A percentile compares a stretch with the other conserved stretches of the same genome.
Conservation (phyloP, 129 eudicot genomes). For the Sambucus nigra region DNA sequence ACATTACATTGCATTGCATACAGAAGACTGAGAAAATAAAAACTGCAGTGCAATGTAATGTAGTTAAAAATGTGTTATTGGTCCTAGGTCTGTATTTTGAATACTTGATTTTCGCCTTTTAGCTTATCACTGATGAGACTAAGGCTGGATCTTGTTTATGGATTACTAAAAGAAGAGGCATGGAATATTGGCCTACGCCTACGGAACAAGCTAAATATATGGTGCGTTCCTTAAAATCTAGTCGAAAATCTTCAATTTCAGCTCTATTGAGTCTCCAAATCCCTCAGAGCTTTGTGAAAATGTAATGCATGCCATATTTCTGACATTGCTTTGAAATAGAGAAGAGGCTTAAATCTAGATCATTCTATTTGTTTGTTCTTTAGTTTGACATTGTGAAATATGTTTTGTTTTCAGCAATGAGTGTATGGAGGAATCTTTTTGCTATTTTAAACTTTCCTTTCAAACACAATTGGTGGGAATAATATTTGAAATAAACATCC, state of each 20-base stretch:
- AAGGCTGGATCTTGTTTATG: conserved; percentile 89
- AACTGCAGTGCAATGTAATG: no score
- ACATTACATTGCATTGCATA: no score
- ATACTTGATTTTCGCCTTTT: conserved; percentile 34
- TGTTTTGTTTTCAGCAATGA: no score
- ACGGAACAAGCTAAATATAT: conserved; percentile 75
- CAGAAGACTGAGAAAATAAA: no score
- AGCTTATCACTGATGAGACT: conserved; percentile 77
- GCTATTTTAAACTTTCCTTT: no score
- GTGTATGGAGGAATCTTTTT: no score
- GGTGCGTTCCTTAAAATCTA: conserved; percentile 29
- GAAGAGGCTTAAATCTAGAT: neutral
- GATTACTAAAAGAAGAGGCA: conserved; percentile 74
- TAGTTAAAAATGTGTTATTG: no score
- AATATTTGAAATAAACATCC: no score
- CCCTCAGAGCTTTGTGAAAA: conserved; percentile 67
- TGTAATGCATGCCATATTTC: conserved; percentile 24
- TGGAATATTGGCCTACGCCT: conserved; percentile 96
- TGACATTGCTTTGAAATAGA: neutral
- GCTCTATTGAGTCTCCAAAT: conserved; percentile 34
- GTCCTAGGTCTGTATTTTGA: neutral
- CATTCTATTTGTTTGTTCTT: no score
- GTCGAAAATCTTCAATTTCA: conserved; percentile 28
- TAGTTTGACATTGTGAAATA: neutral
- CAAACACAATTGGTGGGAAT: no score